phyloP scores from a whole-genome alignment of 768 basidiomycete species.

The Boletus pseudo-olivaceus region DNA sequence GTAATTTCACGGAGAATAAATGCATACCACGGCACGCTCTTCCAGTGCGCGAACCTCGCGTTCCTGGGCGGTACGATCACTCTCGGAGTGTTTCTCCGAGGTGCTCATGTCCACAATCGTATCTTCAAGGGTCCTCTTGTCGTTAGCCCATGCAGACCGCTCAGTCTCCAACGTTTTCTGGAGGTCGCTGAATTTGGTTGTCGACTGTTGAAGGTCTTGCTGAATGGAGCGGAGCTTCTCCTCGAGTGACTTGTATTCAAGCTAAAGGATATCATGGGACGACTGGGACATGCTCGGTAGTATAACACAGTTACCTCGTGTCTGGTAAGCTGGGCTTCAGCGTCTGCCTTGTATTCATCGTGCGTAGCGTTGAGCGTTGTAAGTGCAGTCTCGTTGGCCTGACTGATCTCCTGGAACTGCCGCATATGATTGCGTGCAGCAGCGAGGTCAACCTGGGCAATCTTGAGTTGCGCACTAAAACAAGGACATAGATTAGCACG shows the following conservation, averaged over 20 bases:
- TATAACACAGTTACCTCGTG: constrained; percentile 51
- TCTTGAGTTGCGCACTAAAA: constrained; percentile 66
- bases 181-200: constrained; percentile 50
- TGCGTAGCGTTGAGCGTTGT: constrained; percentile 64
- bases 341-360: constrained; percentile 75
- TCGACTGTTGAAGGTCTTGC: constrained; percentile 49
- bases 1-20: neutral
- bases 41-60: constrained; percentile 64
- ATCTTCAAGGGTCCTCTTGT: constrained; percentile 80
- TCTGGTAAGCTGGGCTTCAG: constrained; percentile 63
- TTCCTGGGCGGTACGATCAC: constrained; percentile 59
- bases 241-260: constrained; percentile 59
- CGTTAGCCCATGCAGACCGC: constrained; percentile 64
- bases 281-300: neutral
- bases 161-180: constrained; percentile 68
- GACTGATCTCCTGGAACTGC: constrained; percentile 84
- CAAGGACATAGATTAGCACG: neutral
- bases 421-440: constrained; percentile 68
- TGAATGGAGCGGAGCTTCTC: constrained; percentile 55
- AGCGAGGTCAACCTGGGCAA: constrained; percentile 72
- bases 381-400: constrained; percentile 77
- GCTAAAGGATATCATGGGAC: constrained; percentile 36
- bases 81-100: constrained; percentile 66
- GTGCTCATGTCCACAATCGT: constrained; percentile 78
- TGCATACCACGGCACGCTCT: constrained; percentile 61